Percentiles rank a stretch among this genome's conserved stretches.
Conservation (phyloP, 2,329 filamentous ascomycete genomes). For the Sarocladium oryzae region DNA sequence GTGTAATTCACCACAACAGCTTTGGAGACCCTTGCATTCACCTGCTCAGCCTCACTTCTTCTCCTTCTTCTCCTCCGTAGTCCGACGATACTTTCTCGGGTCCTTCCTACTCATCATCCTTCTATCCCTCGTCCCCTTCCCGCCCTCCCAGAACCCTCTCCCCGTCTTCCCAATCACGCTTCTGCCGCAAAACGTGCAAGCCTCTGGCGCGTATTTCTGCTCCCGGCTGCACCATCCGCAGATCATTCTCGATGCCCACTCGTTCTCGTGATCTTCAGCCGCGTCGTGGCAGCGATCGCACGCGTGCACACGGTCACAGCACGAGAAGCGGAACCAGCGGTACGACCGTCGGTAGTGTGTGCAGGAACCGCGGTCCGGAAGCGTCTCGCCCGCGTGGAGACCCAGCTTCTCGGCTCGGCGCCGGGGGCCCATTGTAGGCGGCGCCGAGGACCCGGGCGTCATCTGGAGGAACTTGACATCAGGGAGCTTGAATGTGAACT, state of each 20-base stretch:
- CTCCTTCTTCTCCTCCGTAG: slow-evolving; percentile 36
- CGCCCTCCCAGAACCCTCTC: slow-evolving; percentile 79
- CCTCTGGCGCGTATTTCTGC: slow-evolving; percentile 71
- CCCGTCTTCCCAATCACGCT: slow-evolving; percentile 61
- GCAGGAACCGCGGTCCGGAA: slow-evolving; percentile 48
- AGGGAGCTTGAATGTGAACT: slow-evolving; percentile 73
- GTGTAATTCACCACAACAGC: no score
- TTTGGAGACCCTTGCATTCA: no score
- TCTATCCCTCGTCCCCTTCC: slow-evolving; percentile 71
- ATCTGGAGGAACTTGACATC: slow-evolving; percentile 73
- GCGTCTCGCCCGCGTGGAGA: slow-evolving; percentile 48
- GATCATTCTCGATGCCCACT: slow-evolving; percentile 80
- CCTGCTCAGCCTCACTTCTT: slow-evolving; percentile 12
- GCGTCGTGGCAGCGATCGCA: slow-evolving; percentile 71
- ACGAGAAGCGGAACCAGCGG: slow-evolving; percentile 61
- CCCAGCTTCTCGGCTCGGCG: slow-evolving; percentile 48
- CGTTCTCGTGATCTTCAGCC: slow-evolving; percentile 63
- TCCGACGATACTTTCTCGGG: slow-evolving; percentile 63
- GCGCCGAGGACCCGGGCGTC: slow-evolving; percentile 43
- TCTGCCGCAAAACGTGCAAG: slow-evolving; percentile 67
- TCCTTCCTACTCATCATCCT: slow-evolving; percentile 69
- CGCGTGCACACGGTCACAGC: slow-evolving; percentile 51
- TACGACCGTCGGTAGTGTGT: slow-evolving; percentile 52
- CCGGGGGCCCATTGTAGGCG: slow-evolving; percentile 33
- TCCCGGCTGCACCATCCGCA: slow-evolving; percentile 76